Conservation (phyloP, 2,329 filamentous ascomycete species). For the Ophiostoma tasmaniense region DNA sequence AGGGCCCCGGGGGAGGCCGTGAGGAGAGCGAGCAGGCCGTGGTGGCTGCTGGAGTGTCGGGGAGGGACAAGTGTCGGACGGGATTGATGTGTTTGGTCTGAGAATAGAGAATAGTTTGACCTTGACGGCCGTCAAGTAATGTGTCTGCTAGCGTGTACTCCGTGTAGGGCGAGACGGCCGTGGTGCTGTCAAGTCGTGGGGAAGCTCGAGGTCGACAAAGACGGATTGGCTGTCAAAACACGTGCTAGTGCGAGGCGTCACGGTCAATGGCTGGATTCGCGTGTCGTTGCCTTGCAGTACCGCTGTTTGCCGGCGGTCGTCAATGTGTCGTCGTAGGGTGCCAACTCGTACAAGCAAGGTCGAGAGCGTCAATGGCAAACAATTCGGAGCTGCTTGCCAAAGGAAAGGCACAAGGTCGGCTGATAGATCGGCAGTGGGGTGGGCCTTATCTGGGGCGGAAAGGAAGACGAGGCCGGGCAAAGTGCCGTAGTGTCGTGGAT, state of each 20-base stretch:
- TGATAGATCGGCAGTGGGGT: conserved; percentile 12
- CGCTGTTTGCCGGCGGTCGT: neutral
- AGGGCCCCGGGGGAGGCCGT: conserved; percentile 8
- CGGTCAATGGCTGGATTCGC: neutral
- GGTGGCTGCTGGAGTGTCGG: neutral
- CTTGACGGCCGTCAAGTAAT: neutral
- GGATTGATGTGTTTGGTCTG: neutral
- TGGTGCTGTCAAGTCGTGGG: neutral
- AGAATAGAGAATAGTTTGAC: neutral
- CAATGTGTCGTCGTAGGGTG: neutral
- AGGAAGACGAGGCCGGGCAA: neutral
- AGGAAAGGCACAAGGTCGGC: conserved; percentile 4
- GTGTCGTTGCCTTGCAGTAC: neutral
- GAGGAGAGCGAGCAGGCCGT: conserved; percentile 8
- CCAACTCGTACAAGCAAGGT: neutral
- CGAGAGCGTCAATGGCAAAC: neutral
- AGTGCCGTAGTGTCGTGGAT: neutral
- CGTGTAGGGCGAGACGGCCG: neutral
- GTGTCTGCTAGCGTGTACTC: neutral
- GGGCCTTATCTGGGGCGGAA: conserved; percentile 10
- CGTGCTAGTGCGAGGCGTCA: neutral
- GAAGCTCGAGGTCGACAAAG: neutral
- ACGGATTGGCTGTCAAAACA: neutral
- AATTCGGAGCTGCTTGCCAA: neutral
- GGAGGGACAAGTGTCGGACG: neutral